Base-by-base conservation (phyloP, 1,284 basidiomycete species). In the Ganoderma lucidum region DNA sequence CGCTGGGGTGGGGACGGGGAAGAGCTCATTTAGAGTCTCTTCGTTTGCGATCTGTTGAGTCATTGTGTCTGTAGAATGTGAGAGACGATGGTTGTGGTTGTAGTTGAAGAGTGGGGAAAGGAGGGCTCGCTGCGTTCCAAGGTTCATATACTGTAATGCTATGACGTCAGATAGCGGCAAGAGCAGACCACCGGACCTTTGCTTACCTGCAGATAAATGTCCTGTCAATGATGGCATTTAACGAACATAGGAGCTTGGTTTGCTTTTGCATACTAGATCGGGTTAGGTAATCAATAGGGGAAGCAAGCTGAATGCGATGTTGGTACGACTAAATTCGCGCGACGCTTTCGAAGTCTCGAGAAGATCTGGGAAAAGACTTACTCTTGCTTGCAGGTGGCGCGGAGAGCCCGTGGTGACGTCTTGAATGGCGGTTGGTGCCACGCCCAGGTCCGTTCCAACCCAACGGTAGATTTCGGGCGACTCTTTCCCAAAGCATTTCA, bases 1-100 rank as follows among this genome's bases (percentile, higher is more conserved):
- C 30, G 66, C 41, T 28, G 64, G 45, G 6, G 69, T 42, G 37
- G 70, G 75, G 23, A 63, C 42, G 0, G 74, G 71, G 63, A 76
- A 76, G 37, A 75, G 60, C 6, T 45, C 39, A n/a, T 72, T 58
- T 19, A 76, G 70, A 6, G 45, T 62, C 6, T 42, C 61, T n/a
- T 62, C 30, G 28, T 70, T 41, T 10, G 62, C 45, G 1, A 39
- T 32, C 19, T 55, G 60, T 15, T 28, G 15, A 48, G 66, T 37
- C 66, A 63, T 67, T n/a, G 48, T 42, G 23, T 41, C 9, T 8
- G 37, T 14, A 30, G 35, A 15, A 32, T 56, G 53, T 48, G 55
- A 14, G 39, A 41, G 39, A 51, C 23, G 10, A 28, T 55, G 9
- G 64, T 56, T 9, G 37, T 48, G 9, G 64, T 56, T 9, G 37